Conservation (phyloP, 2,329 filamentous ascomycete genomes). For the Talaromyces verruculosus region DNA sequence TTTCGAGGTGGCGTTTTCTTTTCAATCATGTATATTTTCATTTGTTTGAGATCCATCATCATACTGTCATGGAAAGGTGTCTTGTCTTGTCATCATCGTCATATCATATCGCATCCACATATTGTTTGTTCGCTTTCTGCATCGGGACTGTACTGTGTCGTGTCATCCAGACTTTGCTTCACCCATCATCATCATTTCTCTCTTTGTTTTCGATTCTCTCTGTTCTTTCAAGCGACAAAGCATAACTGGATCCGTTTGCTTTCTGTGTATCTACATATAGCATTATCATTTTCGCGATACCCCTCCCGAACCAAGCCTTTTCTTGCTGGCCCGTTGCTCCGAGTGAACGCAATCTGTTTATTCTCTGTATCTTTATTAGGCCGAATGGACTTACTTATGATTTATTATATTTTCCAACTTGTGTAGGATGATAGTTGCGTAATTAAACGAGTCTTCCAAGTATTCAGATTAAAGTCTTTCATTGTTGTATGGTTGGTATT, state of each 20-base stretch:
- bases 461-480: neutral
- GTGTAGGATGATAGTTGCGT: neutral
- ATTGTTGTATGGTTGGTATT: neutral
- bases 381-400: neutral
- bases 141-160: conserved; percentile 15
- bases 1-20: conserved; percentile 7
- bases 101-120: conserved; percentile 6
- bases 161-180: conserved; percentile 8
- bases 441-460: conserved; percentile 15
- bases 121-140: conserved; percentile 10
- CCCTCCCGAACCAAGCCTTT: neutral
- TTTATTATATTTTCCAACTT: neutral
- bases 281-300: conserved; percentile 6
- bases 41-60: conserved; percentile 16
- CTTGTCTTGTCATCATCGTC: conserved; percentile 9
- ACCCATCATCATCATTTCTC: neutral
- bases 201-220: neutral
- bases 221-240: neutral
- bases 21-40: conserved; percentile 13
- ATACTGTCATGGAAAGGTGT: conserved; percentile 14
- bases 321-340: conserved; percentile 1
- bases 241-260: neutral
- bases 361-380: neutral
- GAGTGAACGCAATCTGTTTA: neutral
- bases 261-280: conserved; percentile 4